phyloP scores from a whole-genome alignment of 306 rosid species.

The Sophora flavescens region DNA sequence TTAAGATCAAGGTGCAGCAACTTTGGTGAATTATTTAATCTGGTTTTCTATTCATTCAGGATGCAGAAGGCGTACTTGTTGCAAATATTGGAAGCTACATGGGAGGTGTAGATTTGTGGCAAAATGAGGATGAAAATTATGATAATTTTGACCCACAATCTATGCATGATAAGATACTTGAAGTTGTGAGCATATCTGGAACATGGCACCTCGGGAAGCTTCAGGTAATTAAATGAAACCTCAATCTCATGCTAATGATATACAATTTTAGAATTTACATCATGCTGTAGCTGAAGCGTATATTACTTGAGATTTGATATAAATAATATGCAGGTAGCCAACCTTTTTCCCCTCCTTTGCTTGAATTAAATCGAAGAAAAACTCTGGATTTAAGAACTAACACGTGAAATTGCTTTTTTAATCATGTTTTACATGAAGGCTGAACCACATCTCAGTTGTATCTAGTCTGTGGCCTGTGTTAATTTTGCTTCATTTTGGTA shows the following conservation, averaged over 20 bases:
- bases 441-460: conserved; percentile 21
- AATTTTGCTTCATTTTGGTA: background rate
- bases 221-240: conserved; percentile 72
- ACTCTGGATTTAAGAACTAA: conserved; percentile 11
- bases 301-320: conserved; percentile 32
- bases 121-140: conserved; percentile 91
- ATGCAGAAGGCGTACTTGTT: conserved; percentile 98
- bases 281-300: conserved; percentile 12
- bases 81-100: conserved; percentile 99
- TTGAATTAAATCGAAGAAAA: conserved; percentile 9
- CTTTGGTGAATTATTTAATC: conserved; percentile 31
- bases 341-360: background rate
- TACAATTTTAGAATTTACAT: conserved; percentile 16
- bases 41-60: conserved; percentile 62
- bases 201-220: conserved; percentile 99
- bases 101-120: conserved; percentile 99
- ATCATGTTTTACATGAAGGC: conserved; percentile 28
- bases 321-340: conserved; percentile 23
- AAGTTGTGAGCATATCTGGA: conserved; percentile 98
- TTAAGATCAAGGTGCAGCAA: background rate
- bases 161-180: conserved; percentile 97
- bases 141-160: conserved; percentile 97
- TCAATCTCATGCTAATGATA: conserved; percentile 3
- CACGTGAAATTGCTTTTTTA: background rate
- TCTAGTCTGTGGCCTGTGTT: conserved; percentile 26